phyloP scores from a whole-genome alignment of 495 filamentous ascomycete species.

The Penicillium goetzii region DNA sequence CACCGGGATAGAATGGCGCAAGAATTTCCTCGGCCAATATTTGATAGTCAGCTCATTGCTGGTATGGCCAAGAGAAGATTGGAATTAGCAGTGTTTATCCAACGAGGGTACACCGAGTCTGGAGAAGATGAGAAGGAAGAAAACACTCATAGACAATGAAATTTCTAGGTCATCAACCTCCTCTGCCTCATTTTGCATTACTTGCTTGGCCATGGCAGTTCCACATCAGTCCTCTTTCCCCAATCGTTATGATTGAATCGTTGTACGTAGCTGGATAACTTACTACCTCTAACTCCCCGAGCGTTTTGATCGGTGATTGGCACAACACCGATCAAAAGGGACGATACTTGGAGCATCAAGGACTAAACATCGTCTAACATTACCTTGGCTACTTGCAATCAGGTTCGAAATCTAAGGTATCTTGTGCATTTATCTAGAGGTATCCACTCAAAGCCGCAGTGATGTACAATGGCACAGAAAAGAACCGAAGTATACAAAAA shows the following conservation, averaged over 20 bases:
- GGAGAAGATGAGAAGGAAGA: neutral
- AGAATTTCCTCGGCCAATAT: too few relatives aligned
- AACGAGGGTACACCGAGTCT: neutral
- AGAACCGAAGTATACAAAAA: conserved; percentile 21
- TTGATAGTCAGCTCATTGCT: too few relatives aligned
- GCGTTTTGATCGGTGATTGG: neutral
- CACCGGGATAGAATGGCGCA: too few relatives aligned
- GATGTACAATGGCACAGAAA: conserved; percentile 28
- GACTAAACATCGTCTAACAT: neutral
- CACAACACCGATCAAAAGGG: neutral
- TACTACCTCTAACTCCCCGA: neutral
- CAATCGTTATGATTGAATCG: too few relatives aligned
- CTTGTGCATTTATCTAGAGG: conserved; percentile 31
- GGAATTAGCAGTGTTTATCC: too few relatives aligned
- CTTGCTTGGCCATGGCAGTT: too few relatives aligned
- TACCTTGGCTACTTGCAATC: neutral
- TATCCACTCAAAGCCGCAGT: conserved; percentile 24
- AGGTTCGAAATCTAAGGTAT: conserved; percentile 13
- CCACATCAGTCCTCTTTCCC: too few relatives aligned
- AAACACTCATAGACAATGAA: too few relatives aligned
- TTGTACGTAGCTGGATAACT: neutral
- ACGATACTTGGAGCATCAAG: neutral
- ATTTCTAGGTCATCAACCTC: too few relatives aligned
- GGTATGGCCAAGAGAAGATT: too few relatives aligned
- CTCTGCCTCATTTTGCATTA: too few relatives aligned